A percentile compares a stretch with the other conserved stretches of the same genome.
phyloP scores from a whole-genome alignment of 1,284 basidiomycete genomes.

The Fomitopsis palustris region DNA sequence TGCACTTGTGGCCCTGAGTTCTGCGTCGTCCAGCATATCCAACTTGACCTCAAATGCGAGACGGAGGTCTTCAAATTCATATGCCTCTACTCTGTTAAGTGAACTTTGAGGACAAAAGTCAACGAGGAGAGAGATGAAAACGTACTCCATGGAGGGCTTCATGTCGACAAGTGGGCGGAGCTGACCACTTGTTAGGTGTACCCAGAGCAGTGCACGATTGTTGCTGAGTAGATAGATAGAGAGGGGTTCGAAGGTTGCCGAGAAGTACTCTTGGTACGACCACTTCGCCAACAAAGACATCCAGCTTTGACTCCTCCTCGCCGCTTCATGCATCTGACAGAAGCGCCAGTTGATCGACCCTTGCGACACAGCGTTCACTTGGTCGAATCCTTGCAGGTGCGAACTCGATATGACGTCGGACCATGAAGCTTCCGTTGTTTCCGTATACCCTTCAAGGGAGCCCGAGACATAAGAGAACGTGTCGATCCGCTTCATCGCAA shows the following conservation, averaged over 20 bases:
- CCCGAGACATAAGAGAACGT: neutral
- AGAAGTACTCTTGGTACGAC: constrained; percentile 22
- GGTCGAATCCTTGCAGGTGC: constrained; percentile 29
- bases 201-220: constrained; percentile 24
- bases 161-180: constrained; percentile 13
- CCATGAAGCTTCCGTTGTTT: constrained; percentile 11
- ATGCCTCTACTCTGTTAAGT: constrained; percentile 9
- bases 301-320: constrained; percentile 1
- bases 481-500: neutral
- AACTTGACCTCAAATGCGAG: constrained; percentile 30
- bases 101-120: neutral
- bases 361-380: constrained; percentile 29
- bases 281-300: constrained; percentile 17
- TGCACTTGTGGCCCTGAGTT: neutral
- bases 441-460: constrained; percentile 5
- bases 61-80: constrained; percentile 24
- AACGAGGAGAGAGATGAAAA: constrained; percentile 1
- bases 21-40: constrained; percentile 17
- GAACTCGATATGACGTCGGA: constrained; percentile 21
- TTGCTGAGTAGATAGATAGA: constrained; percentile 23
- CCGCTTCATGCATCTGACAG: constrained; percentile 15
- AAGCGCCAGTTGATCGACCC: constrained; percentile 28
- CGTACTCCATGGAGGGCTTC: constrained; percentile 15
- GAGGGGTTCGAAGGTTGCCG: constrained; percentile 22
- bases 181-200: constrained; percentile 19